phyloP scores from a whole-genome alignment of 345 rosid species.

The Isatis tinctoria region DNA sequence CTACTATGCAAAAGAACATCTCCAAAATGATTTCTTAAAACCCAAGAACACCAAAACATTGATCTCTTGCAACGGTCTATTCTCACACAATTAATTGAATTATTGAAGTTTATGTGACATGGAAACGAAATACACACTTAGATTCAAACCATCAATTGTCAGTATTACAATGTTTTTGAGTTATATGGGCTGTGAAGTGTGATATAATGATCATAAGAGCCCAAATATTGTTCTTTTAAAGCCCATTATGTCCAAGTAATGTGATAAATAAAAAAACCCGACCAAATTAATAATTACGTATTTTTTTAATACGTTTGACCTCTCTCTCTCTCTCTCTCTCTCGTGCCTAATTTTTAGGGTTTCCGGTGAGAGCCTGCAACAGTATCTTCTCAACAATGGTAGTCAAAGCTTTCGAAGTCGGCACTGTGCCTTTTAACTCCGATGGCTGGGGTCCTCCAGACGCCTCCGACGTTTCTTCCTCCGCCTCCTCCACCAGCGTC shows the following conservation, averaged over 20 bases:
- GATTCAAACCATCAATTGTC: no score
- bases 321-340: background rate
- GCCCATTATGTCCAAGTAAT: background rate
- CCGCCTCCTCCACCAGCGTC: conserved; percentile 38
- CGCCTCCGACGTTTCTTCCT: conserved; percentile 13
- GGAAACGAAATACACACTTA: no score
- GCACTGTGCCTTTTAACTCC: conserved; percentile 73
- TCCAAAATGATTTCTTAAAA: no score
- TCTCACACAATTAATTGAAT: no score
- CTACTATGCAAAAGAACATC: no score
- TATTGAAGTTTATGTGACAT: no score
- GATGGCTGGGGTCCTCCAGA: conserved; percentile 93
- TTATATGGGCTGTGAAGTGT: background rate
- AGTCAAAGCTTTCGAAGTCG: conserved; percentile 54
- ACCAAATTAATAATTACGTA: no score
- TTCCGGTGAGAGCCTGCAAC: background rate
- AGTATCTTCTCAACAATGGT: conserved; percentile 30
- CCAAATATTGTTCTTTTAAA: background rate
- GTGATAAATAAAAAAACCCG: no score
- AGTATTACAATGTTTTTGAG: no score
- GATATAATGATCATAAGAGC: background rate
- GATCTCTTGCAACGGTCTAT: no score
- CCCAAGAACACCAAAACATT: no score
- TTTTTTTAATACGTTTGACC: no score
- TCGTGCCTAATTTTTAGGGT: background rate